Evolutionary conservation across 225 moss, liverwort and hornwort species (phyloP), one percentile per base, ranked within the genome.

Genomic region (Physcomitrium patens): DNA sequence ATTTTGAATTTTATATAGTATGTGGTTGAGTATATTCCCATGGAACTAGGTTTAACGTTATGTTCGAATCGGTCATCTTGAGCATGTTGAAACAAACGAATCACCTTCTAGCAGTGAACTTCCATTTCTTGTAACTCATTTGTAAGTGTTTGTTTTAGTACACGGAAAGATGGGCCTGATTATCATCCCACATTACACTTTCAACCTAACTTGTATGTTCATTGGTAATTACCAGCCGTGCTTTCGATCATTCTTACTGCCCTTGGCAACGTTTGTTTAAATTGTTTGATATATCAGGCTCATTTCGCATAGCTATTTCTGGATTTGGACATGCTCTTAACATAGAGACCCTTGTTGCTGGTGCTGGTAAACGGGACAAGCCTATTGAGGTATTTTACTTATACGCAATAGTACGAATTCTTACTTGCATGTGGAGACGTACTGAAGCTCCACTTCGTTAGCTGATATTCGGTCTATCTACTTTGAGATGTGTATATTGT

Each of bases 271-370:
- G 59, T 15, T 1, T 46, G 4, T 0, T 41, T 67, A 24, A 15
- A 24, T 51, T 7, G 62, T 70, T 67, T 66, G 64, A 37, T 37
- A 7, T 37, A 37, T 4, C 54, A 86, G 85, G 82, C 26, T 70
- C 85, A 23, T 70, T 86, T 24, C 82, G 82, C 1, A 76, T 79
- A 65, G 69, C 82, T 77, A 79, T 86, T 57, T 82, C 94, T 78
- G 94, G 94, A 20, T 96, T 96, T 83, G 96, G 96, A 69, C 94
- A 94, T 81, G 94, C 96, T 69, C 88, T 96, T 24, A 96, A 96
- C 61, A 96, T 96, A 68, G 96, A 90, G 75, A 96, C 96, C 42
- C 89, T 96, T 68, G 94, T 96, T 75, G 94, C 91, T 72, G 96
- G 94, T 58, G 96, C 96, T 67, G 94, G 90, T 75, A 91, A 91